Evolutionary conservation across 768 basidiomycete species (phyloP), one percentile per base, ranked within the genome.

Genomic region (Jaapia argillacea): DNA sequence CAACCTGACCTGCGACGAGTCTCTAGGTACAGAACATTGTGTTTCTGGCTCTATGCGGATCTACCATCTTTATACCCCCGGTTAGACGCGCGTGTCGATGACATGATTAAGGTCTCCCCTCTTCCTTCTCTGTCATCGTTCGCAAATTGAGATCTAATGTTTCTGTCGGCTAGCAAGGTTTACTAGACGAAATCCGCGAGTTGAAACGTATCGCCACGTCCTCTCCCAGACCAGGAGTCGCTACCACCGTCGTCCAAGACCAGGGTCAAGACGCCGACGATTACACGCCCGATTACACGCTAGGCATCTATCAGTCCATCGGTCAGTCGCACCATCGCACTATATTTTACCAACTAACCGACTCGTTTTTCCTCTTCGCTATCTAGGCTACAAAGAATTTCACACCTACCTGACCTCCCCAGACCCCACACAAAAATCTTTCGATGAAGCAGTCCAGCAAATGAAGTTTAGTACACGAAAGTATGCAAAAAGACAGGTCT

Each of bases 281-380:
- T n/a, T n/a, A n/a, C n/a, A n/a, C n/a, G n/a, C n/a, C n/a, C n/a
- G 75, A 91, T 55, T 84, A 79, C 53, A 86, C 86, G 0, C 60
- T 81, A 6, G 94, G 96, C 1, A 85, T 98, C 45, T 97, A 86
- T 61, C 96, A 99, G 58, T 77, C 89, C 0, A 99, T 99, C 47
- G 94, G 93, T 85, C 54, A 35, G 61, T 27, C n/a, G n/a, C 14
- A n/a, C n/a, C n/a, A n/a, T n/a, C n/a, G n/a, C n/a, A n/a, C n/a
- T n/a, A n/a, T n/a, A n/a, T 33, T 33, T 16, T 33, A 10, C 28
- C 28, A 16, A 33, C 28, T 10, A 33, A 14, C 36, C 16, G 21
- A 16, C 24, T 31, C 28, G 36, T n/a, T 48, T 49, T 43, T 44
- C 23, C 57, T 36, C 41, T 33, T 49, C 26, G 7, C 20, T 14